Conservation (phyloP, 306 rosid genomes). For the Dryas octopetala region DNA sequence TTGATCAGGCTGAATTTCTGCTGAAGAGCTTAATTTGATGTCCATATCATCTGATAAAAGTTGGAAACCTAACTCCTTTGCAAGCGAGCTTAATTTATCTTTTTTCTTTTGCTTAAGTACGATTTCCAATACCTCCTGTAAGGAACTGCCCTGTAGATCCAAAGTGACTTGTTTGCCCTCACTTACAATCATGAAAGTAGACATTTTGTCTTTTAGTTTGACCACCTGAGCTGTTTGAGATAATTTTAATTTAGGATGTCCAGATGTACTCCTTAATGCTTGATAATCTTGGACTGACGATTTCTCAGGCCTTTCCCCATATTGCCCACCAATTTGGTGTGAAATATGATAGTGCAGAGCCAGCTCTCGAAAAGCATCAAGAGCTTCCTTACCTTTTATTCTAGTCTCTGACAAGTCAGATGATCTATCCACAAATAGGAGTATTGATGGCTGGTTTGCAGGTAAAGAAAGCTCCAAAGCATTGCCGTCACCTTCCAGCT, state of each 20-base stretch:
- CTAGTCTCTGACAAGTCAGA: slow-evolving; percentile 57
- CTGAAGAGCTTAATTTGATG: slow-evolving; percentile 34
- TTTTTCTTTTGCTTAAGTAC: slow-evolving; percentile 60
- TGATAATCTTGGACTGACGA: slow-evolving; percentile 39
- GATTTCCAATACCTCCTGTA: slow-evolving; percentile 60
- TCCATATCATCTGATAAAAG: slow-evolving; percentile 87
- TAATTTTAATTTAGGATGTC: slow-evolving; percentile 63
- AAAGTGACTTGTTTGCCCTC: slow-evolving; percentile 67
- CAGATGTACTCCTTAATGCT: slow-evolving; percentile 38
- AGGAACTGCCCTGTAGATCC: slow-evolving; percentile 59
- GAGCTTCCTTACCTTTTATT: slow-evolving; percentile 60
- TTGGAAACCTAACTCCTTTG: slow-evolving; percentile 85
- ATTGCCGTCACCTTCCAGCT: slow-evolving; percentile 70
- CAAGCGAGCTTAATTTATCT: slow-evolving; percentile 73
- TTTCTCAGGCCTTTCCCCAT: slow-evolving; percentile 35
- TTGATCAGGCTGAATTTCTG: slow-evolving; percentile 49
- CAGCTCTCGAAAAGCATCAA: slow-evolving; percentile 62
- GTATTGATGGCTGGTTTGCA: slow-evolving; percentile 66
- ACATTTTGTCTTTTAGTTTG: slow-evolving; percentile 57
- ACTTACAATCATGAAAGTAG: slow-evolving; percentile 56
- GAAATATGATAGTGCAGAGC: slow-evolving; percentile 50
- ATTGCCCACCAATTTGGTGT: slow-evolving; percentile 38
- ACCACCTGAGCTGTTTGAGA: slow-evolving; percentile 47
- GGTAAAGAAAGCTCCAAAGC: slow-evolving; percentile 59
- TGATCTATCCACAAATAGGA: slow-evolving; percentile 88